Conservation (phyloP, 2,329 filamentous ascomycete genomes). For the Hymenoscyphus salicellus region DNA sequence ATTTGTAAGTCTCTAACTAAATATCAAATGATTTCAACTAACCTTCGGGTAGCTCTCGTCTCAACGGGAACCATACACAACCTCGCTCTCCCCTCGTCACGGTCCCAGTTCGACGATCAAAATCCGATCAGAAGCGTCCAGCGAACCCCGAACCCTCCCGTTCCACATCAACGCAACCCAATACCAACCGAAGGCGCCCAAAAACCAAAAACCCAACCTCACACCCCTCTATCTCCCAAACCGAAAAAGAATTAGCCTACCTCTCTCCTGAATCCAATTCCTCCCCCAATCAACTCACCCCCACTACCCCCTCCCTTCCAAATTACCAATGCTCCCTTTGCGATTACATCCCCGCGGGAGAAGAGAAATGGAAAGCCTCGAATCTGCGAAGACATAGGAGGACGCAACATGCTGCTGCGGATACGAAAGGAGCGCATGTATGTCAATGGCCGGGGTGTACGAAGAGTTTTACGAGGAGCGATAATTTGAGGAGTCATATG, state of each 20-base stretch:
- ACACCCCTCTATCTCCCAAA: background rate
- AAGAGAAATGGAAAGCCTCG: conserved; percentile 30
- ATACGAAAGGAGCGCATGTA: conserved; percentile 14
- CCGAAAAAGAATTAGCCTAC: background rate
- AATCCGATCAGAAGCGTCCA: background rate
- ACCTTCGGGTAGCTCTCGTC: background rate
- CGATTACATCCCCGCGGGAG: conserved; percentile 23
- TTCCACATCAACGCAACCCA: background rate
- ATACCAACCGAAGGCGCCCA: background rate
- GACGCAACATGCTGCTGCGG: conserved; percentile 22
- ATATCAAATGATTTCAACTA: background rate
- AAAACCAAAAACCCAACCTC: background rate
- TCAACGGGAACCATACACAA: background rate
- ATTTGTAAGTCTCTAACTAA: background rate
- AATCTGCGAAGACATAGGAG: conserved; percentile 30
- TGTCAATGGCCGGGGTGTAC: conserved; percentile 25
- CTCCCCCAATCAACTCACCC: too few species aligned
- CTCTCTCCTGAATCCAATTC: too few species aligned
- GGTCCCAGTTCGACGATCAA: background rate
- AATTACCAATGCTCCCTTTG: conserved; percentile 23
- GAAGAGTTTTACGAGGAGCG: conserved; percentile 26
- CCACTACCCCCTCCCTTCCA: background rate
- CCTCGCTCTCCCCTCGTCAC: background rate
- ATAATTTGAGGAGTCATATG: conserved; percentile 29
- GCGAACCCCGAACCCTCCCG: background rate